A percentile compares a stretch with the other conserved stretches of the same genome.
Evolutionary conservation across 108 stramenopile genomes (phyloP).

Genomic region (Aurantiochytrium sp.): DNA sequence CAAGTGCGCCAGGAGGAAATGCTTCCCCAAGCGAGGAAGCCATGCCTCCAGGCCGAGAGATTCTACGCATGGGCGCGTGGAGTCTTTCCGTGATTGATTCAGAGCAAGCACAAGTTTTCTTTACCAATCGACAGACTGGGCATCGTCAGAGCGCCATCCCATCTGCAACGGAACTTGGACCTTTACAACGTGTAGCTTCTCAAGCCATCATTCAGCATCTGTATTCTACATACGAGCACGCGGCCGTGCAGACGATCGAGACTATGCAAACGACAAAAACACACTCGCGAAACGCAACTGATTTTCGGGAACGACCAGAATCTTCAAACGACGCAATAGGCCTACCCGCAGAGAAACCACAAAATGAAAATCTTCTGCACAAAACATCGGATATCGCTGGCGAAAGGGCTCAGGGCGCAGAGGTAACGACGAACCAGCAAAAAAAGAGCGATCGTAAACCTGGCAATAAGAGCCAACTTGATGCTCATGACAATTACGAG

Average conservation of each 20-base stretch:
- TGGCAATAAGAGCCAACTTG: too few relatives aligned
- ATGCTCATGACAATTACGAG: not conserved
- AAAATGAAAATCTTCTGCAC: too few relatives aligned
- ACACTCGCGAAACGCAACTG: too few relatives aligned
- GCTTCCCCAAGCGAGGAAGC: not conserved
- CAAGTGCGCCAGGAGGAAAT: not conserved
- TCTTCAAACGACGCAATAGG: too few relatives aligned
- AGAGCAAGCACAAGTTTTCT: not conserved
- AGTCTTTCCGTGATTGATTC: not conserved
- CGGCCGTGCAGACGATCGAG: not conserved
- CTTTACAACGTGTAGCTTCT: not conserved
- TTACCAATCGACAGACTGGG: not conserved
- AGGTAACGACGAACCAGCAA: too few relatives aligned
- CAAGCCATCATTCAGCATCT: not conserved
- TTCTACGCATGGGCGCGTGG: not conserved
- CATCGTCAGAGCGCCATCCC: not conserved
- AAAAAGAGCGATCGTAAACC: too few relatives aligned
- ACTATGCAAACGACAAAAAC: not conserved
- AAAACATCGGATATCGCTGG: too few relatives aligned
- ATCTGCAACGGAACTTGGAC: not conserved
- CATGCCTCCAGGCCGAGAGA: not conserved
- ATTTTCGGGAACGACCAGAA: too few relatives aligned
- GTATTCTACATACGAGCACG: not conserved
- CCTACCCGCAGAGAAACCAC: too few relatives aligned
- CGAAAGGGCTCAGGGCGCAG: too few relatives aligned